Evolutionary conservation across 192 early-diverging fungal genomes (phyloP), one percentile per base, ranked within the genome.

Genomic region (Tieghemiomyces parasiticus): DNA sequence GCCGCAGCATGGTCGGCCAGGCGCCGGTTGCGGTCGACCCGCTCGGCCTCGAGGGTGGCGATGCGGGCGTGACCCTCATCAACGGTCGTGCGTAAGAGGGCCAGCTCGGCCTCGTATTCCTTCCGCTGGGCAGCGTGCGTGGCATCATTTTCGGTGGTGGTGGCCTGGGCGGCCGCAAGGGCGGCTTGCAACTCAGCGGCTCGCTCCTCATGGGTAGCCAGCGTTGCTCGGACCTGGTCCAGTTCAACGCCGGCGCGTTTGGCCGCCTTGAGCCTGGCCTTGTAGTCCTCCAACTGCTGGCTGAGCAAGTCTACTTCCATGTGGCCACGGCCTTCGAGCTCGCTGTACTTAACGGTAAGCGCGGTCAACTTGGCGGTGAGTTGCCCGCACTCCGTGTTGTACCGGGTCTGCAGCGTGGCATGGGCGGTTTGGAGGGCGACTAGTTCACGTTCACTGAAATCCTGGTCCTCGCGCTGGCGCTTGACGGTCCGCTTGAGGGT

Each of bases 291-390:
- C 33, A 58, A 26, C 33, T 58, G 55, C 35, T 58, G 32, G 32
- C 35, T 38, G 34, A 58, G 33, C 55, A 58, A 22, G 13, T 38
- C 55, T 34, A 38, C 34, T 30, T 58, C 55, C 55, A 58, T n/a
- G 16, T 38, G 30, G 26, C 55, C 26, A 26, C 55, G 55, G 24
- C 16, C 30, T 26, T 58, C 55, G 19, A 58, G 35, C 13, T 22
- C 35, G 10, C 20, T 35, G 33, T 35, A 58, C 33, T 38, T 58
- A 1, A 14, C 34, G 34, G 55, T 38, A 10, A 58, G 35, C 22
- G 16, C 8, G 33, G 32, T 34, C 34, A 58, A 12, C 10, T 31
- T 22, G 13, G n/a, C 32, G 20, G 20, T 38, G 8, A 58, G 33
- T n/a, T n/a, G n/a, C n/a, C n/a, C n/a, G n/a, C n/a, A n/a, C n/a